Base-by-base conservation (phyloP, 495 filamentous ascomycete genomes). In the Aspergillus steynii region DNA sequence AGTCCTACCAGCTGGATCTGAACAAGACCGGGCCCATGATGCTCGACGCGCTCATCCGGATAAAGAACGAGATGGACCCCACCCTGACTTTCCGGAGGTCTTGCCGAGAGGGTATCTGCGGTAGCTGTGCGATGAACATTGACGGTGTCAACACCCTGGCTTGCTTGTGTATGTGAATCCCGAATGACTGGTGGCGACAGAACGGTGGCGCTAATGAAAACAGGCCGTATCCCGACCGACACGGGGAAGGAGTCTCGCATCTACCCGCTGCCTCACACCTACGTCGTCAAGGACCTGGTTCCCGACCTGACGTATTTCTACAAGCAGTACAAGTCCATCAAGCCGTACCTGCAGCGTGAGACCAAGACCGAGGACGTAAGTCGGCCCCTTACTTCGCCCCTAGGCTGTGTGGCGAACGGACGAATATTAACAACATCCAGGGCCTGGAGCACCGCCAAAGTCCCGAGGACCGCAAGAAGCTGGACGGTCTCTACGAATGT, bases 301-400 rank as follows among this genome's bases (percentile, higher is more conserved):
- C 94, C 95, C 53, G 95, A 99, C 75, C 80, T 99, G 65, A 99
- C 95, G 66, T 90, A 91, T 61, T 97, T 99, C 87, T 99, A 99
- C 89, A 97, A 97, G 83, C 95, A 99, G 85, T 99, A 99, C 87
- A 96, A 96, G 80, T 97, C 94, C 27, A 96, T 99, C 81, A 96
- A 99, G 85, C 95, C 95, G 6, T 99, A 96, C 74, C 89, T 99
- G 37, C 95, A 97, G 79, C 84, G 91, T 63, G 87, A 92, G 61
- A 93, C 89, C 34, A 86, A 88, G 46, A 77, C 89, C 15, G 83
- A 85, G 45, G 88, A 95, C 69, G 91, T 92, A 83, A 73, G 87
- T 79, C 31, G 31, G 9, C 31, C 6, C 31, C 31, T 9, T 20
- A 20, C 20, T 20, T 20, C 20, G 20, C 20, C 20, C 20, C 20